phyloP scores from a whole-genome alignment of 306 rosid species.

The Glycyrrhiza uralensis region DNA sequence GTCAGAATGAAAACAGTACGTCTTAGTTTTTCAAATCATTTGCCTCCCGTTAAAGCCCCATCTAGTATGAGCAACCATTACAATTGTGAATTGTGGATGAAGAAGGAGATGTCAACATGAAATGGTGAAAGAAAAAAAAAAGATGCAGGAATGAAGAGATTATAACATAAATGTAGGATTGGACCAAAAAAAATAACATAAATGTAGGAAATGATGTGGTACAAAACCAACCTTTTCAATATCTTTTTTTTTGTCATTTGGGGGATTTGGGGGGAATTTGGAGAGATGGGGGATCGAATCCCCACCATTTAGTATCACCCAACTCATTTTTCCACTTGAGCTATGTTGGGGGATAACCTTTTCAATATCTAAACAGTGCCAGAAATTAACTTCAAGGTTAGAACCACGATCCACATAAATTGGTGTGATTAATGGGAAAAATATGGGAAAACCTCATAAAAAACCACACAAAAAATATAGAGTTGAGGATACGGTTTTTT shows the following conservation, averaged over 20 bases:
- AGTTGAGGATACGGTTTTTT: too few relatives aligned
- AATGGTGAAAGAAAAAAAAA: background rate
- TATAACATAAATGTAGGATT: background rate
- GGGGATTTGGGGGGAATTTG: too few relatives aligned
- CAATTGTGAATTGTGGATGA: conserved; percentile 52
- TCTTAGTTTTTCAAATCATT: background rate
- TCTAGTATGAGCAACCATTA: conserved; percentile 70
- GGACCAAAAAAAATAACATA: too few relatives aligned
- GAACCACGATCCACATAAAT: conserved; percentile 44
- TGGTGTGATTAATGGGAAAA: conserved; percentile 65
- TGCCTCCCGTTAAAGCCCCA: conserved; percentile 54
- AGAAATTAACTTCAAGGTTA: conserved; percentile 53
- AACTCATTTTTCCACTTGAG: too few relatives aligned
- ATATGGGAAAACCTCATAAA: conserved; percentile 59
- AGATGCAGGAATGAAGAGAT: background rate
- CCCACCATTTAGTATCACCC: too few relatives aligned
- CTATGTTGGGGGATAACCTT: too few relatives aligned
- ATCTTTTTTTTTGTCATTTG: too few relatives aligned
- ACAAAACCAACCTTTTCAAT: conserved; percentile 53
- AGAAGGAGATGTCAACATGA: conserved; percentile 39
- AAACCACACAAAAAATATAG: background rate
- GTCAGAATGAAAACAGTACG: background rate
- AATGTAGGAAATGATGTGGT: background rate
- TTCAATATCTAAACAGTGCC: too few relatives aligned
- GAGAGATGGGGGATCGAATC: too few relatives aligned